A percentile compares a stretch with the other conserved stretches of the same genome.
Evolutionary conservation across 805 yeast species (phyloP).

Genomic region (Metschnikowia dekortorum): DNA sequence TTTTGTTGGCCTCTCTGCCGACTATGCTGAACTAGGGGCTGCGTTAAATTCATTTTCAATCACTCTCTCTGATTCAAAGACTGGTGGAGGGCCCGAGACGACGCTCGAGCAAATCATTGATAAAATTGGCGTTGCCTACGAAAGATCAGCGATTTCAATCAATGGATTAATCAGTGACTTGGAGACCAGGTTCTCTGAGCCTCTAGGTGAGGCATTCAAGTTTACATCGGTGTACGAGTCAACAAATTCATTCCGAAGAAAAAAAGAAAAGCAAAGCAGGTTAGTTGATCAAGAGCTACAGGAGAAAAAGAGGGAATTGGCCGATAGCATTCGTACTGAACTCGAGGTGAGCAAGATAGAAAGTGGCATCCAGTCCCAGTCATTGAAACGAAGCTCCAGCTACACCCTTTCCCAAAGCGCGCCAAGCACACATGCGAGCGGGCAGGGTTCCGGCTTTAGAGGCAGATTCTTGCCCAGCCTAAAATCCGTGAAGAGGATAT

Average conservation of each 20-base stretch:
- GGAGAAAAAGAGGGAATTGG: conserved; percentile 29
- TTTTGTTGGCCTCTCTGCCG: conserved; percentile 56
- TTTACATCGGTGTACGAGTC: conserved; percentile 53
- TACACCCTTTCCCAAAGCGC: conserved; percentile 11
- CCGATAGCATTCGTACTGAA: conserved; percentile 27
- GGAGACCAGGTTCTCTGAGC: conserved; percentile 60
- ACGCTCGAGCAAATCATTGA: conserved; percentile 49
- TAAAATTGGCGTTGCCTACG: conserved; percentile 81
- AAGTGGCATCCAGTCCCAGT: conserved; percentile 19
- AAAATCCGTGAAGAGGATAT: conserved; percentile 42
- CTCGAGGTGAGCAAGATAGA: conserved; percentile 27
- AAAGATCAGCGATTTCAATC: conserved; percentile 54
- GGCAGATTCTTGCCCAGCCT: conserved; percentile 52
- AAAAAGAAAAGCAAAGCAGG: conserved; percentile 31
- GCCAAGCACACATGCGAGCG: background rate
- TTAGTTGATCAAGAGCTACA: conserved; percentile 29
- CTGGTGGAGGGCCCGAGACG: conserved; percentile 21
- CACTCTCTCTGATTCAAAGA: conserved; percentile 32
- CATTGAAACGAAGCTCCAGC: conserved; percentile 19
- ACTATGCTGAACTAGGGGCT: conserved; percentile 71
- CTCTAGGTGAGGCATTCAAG: conserved; percentile 68
- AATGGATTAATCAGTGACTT: conserved; percentile 49
- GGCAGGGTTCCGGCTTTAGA: conserved; percentile 15
- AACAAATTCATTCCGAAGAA: conserved; percentile 54
- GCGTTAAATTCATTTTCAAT: conserved; percentile 52